Base-by-base conservation (phyloP, 345 rosid species). In the Mercurialis annua region DNA sequence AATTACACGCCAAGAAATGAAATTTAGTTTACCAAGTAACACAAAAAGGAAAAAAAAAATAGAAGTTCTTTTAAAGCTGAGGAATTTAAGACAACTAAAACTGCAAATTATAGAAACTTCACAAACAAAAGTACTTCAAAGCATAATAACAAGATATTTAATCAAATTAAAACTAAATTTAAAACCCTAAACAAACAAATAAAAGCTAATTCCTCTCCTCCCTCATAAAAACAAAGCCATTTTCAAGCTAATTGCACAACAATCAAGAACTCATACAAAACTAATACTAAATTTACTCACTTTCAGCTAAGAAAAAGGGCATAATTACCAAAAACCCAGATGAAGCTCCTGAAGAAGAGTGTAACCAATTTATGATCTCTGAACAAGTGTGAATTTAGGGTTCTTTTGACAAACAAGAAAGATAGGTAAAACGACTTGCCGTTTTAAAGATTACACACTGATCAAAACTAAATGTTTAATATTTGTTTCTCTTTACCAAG, bases 301-400 rank as follows among this genome's bases (percentile, higher is more conserved):
- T 71, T 65, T n/a, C 50, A 76, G 66, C 65, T 10, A 69, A 69
- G 57, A 16, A 9, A 8, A 10, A 40, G 11, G 58, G 29, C 11
- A 26, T 59, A 73, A 64, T 46, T 76, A 64, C 71, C 66, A 68
- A 64, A 66, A 44, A 54, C 42, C 29, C 63, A 30, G 62, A 68
- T 48, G 51, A 71, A 52, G 62, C 59, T 67, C 58, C 36, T n/a
- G n/a, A n/a, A 51, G 21, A 36, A 60, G 68, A 64, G 75, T 52
- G 58, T 33, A 61, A 34, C 52, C 24, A 61, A 44, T 52, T 61
- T 40, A 75, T 83, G 85, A 81, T 81, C 80, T 77, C 80, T 77
- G 66, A 73, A 64, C 33, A 55, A 62, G 62, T 61, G 65, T 64
- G 66, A 63, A 68, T 73, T 66, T 75, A 77, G 81, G 87, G 84